phyloP scores from a whole-genome alignment of 2,329 filamentous ascomycete genomes.

The Sclerotiophoma versabilis region DNA sequence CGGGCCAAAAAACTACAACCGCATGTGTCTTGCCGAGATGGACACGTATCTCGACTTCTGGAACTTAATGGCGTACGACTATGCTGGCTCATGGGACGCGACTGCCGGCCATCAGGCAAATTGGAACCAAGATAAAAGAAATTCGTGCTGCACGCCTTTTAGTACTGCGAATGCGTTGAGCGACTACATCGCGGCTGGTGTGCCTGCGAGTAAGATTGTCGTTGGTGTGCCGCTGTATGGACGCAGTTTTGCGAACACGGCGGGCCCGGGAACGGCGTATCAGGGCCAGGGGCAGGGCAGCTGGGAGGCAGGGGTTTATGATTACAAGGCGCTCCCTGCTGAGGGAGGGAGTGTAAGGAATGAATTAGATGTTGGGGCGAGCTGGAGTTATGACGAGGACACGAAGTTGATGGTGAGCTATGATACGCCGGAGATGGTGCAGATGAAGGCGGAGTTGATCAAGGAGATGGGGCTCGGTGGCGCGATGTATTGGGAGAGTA shows the following conservation, averaged over 20 bases:
- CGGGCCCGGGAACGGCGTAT: conserved; percentile 43
- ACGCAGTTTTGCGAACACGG: conserved; percentile 44
- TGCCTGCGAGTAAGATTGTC: conserved; percentile 44
- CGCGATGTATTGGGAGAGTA: conserved; percentile 51
- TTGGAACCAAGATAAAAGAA: conserved; percentile 14
- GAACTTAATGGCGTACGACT: conserved; percentile 87
- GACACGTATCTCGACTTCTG: conserved; percentile 59
- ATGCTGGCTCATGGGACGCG: conserved; percentile 51
- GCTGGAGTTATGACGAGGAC: conserved; percentile 41
- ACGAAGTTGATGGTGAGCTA: conserved; percentile 41
- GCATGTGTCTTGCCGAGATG: conserved; percentile 55
- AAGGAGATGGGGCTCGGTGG: conserved; percentile 41
- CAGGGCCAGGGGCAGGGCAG: conserved; percentile 41
- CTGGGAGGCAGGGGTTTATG: conserved; percentile 48
- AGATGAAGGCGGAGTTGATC: conserved; percentile 38
- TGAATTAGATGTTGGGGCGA: conserved; percentile 34
- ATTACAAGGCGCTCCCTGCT: conserved; percentile 46
- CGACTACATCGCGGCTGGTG: conserved; percentile 43
- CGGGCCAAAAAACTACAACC: conserved; percentile 54
- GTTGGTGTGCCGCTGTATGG: conserved; percentile 50
- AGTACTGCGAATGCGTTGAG: conserved; percentile 41
- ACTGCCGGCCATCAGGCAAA: conserved; percentile 46
- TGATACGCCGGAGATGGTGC: conserved; percentile 44
- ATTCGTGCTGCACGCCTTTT: conserved; percentile 38
- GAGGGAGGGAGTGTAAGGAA: conserved; percentile 31